Conservation (phyloP, 495 filamentous ascomycete species). For the Friedmanniomyces simplex region DNA sequence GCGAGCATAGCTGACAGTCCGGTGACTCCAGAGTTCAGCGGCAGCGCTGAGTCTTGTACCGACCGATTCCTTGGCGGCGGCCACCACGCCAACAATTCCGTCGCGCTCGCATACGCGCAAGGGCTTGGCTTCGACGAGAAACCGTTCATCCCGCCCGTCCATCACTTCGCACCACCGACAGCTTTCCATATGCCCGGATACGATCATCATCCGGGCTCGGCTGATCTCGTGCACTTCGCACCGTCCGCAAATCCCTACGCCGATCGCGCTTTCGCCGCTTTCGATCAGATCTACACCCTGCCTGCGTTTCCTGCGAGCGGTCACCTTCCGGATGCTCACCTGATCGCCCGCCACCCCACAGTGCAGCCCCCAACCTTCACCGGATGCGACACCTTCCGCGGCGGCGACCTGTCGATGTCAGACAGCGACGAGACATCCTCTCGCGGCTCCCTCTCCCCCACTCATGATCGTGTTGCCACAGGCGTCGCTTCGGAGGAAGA, state of each 20-base stretch:
- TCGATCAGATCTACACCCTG: too few relatives aligned
- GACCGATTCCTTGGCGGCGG: background rate
- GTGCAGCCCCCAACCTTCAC: too few relatives aligned
- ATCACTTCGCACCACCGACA: background rate
- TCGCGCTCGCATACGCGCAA: background rate
- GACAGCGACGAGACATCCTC: background rate
- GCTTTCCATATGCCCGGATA: background rate
- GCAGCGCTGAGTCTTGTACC: background rate
- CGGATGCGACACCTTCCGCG: background rate
- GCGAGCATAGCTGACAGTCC: background rate
- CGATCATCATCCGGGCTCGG: background rate
- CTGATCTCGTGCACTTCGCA: background rate
- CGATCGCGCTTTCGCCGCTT: too few relatives aligned
- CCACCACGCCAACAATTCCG: background rate
- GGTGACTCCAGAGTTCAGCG: constrained; percentile 1
- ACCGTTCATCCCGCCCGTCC: background rate
- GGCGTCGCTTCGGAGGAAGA: background rate
- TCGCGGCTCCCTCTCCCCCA: background rate
- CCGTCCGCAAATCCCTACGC: background rate
- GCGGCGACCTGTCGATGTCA: background rate
- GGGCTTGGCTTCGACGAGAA: background rate
- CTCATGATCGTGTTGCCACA: background rate
- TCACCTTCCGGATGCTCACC: too few relatives aligned
- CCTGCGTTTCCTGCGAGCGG: too few relatives aligned
- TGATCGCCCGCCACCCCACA: too few relatives aligned